Evolutionary conservation across 2,329 filamentous ascomycete species (phyloP), one percentile per base, ranked within the genome.

Genomic region (Pezicula neosporulosa): DNA sequence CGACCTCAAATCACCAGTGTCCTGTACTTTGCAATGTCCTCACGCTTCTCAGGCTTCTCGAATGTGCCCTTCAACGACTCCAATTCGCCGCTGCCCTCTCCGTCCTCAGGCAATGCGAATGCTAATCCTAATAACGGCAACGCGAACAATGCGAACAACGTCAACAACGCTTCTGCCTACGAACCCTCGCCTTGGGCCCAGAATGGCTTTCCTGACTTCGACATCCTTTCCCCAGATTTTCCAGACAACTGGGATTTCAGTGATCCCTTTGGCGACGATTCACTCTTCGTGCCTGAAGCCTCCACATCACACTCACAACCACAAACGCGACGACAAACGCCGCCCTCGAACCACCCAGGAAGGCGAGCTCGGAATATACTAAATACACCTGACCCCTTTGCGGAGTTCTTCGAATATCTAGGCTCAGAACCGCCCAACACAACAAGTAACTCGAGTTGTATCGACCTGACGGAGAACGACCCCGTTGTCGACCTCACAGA

Each of bases 401-500:
- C 38, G 38, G 42, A 44, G 16, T 44, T 44, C 19, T 16, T n/a
- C 6, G 42, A 44, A n/a, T 12, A 8, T 19, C 37, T 39, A 8
- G 18, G n/a, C 42, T 19, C 38, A 18, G 10, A 13, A 19, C 21
- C 38, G 6, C 38, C 15, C 9, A 18, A 7, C 12, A 10, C 18
- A 42, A 24, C 38, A 42, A 18, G 38, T 24, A 16, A 21, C 4
- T 28, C 46, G 39, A 46, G 50, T 21, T 35, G 33, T 19, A 45
- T 44, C 42, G 44, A 51, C 2, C 39, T 43, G 10, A 54, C 54
- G 18, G 51, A 50, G 18, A 27, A 51, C 13, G 57, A 59, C 13
- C 57, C 54, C 41, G 39, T 62, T 10, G 55, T 65, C 21, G 63
- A 66, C 47, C 57, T 63, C 21, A 65, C 63, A 10, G 51, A 54